Base-by-base conservation (phyloP, 2,329 filamentous ascomycete genomes). In the Sporothrix phasma region DNA sequence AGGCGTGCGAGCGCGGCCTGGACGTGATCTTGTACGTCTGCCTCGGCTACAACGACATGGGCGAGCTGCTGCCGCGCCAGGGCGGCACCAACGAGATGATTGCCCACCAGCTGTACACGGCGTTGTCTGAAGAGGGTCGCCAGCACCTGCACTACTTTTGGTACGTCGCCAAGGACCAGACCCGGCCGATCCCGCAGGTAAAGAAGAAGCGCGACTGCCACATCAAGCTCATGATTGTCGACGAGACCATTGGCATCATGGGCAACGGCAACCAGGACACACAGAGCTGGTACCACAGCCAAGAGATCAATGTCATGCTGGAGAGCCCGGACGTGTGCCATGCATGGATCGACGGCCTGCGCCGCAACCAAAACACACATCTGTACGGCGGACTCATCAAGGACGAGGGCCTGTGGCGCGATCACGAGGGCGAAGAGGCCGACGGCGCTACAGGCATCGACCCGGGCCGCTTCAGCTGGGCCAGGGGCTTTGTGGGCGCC, bases 241-340 rank as follows among this genome's bases (percentile, higher is more conserved):
- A 93, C 72, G 82, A 81, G 49, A 76, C 76, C 24, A 80, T 93
- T 41, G 88, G 82, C 2, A 85, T 92, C 41, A 82, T 88, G 73
- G 89, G 89, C 3, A 89, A 84, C 67, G 89, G 88, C 0, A 93
- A 92, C 70, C 87, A 92, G 72, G 89, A 93, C 69, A 92, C 89
- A 1, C 89, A 93, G 73, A 85, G 81, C 22, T 92, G 88, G 85
- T 92, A 81, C 68, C 89, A 93, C 71, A 86, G 82, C 63, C 88
- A 92, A 72, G 89, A 93, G 73, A 81, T 89, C 63, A 92, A 93
- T 68, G 74, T 92, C 26, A 84, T 93, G 81, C 75, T 92, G 5
- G 89, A 93, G 67, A 87, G 82, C 22, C 69, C 73, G 0, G 72
- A 78, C 1, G 76, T 92, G 0, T 91, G 88, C 69, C 71, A 71